Conservation (phyloP, 257 asterid genomes). For the Fraxinus americana region DNA sequence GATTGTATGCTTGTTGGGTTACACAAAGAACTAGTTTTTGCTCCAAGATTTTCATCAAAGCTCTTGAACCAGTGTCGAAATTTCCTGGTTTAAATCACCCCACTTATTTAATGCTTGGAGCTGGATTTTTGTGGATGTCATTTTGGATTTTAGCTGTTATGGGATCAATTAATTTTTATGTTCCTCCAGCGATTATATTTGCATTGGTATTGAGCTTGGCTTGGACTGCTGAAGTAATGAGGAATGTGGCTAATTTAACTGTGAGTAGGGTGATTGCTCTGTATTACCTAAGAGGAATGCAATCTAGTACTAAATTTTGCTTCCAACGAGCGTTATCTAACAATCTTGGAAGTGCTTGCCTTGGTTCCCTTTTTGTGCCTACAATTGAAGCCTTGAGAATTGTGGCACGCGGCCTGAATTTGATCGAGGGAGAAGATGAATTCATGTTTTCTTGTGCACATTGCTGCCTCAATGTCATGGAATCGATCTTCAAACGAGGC, state of each 20-base stretch:
- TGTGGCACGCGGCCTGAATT: constrained; percentile 84
- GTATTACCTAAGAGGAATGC: constrained; percentile 94
- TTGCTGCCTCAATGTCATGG: constrained; percentile 87
- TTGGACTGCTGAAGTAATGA: constrained; percentile 97
- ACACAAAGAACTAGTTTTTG: constrained; percentile 78
- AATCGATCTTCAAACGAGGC: constrained; percentile 78
- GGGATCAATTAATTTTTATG: constrained; percentile 76
- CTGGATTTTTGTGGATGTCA: constrained; percentile 94
- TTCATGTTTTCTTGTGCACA: constrained; percentile 97
- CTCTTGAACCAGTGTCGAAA: constrained; percentile 82
- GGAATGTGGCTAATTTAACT: constrained; percentile 88
- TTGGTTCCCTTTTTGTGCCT: constrained; percentile 91
- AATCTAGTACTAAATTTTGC: constrained; percentile 76
- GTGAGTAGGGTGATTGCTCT: constrained; percentile 85
- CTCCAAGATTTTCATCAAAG: constrained; percentile 60
- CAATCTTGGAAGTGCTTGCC: constrained; percentile 89
- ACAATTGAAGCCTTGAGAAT: constrained; percentile 76
- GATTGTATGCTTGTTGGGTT: constrained; percentile 94
- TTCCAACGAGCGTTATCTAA: constrained; percentile 83
- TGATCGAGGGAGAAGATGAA: constrained; percentile 95
- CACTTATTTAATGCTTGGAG: constrained; percentile 76
- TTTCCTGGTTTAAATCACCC: constrained; percentile 76
- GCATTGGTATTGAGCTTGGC: constrained; percentile 65
- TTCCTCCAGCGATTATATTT: constrained; percentile 64
- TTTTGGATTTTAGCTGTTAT: constrained; percentile 84